Evolutionary conservation across 2,329 filamentous ascomycete species (phyloP).

Genomic region (Ambrosiella beaveri): DNA sequence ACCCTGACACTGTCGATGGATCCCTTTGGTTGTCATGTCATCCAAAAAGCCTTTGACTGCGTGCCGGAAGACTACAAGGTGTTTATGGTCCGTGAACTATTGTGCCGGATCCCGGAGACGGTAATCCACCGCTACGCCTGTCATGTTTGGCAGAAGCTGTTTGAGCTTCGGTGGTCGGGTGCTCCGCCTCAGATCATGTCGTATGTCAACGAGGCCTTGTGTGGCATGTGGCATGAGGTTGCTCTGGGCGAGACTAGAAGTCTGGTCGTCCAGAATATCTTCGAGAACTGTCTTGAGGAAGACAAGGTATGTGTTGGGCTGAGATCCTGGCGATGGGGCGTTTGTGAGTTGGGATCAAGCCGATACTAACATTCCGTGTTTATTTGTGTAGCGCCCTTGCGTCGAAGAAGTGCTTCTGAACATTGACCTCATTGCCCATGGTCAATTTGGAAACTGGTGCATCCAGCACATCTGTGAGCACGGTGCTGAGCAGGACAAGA

Average conservation of each 20-base stretch:
- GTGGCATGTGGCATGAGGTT: slow-evolving; percentile 98
- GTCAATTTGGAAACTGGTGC: slow-evolving; percentile 98
- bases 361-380: neutral
- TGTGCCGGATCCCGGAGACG: slow-evolving; percentile 89
- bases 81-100: slow-evolving; percentile 94
- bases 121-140: slow-evolving; percentile 98
- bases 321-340: neutral
- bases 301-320: slow-evolving; percentile 55
- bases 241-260: slow-evolving; percentile 94
- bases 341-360: neutral
- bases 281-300: slow-evolving; percentile 96
- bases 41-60: slow-evolving; percentile 96
- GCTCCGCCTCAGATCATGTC: slow-evolving; percentile 96
- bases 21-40: slow-evolving; percentile 92
- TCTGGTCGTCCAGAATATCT: slow-evolving; percentile 97
- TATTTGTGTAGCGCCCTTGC: slow-evolving; percentile 55
- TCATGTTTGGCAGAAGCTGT: slow-evolving; percentile 98
- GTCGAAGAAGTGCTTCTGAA: slow-evolving; percentile 91
- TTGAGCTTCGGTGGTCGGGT: slow-evolving; percentile 89
- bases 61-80: slow-evolving; percentile 96
- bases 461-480: slow-evolving; percentile 99
- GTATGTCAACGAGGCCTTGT: slow-evolving; percentile 86
- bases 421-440: slow-evolving; percentile 91
- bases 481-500: slow-evolving; percentile 76
- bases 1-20: slow-evolving; percentile 95